Evolutionary conservation across 2,329 filamentous ascomycete species (phyloP), one percentile per base, ranked within the genome.

Genomic region (Metarhizium rileyi): DNA sequence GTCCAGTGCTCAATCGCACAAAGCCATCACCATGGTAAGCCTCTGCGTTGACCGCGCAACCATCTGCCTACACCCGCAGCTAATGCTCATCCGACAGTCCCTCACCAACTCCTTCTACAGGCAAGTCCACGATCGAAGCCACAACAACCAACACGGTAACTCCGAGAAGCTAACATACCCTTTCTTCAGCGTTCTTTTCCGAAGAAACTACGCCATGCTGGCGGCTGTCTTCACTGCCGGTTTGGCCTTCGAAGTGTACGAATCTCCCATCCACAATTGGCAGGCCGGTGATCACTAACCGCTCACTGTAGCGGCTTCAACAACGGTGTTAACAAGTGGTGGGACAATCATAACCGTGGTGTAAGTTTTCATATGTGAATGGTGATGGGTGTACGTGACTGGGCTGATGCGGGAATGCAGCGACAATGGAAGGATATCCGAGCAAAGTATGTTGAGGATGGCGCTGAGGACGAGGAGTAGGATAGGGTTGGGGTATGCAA

Each of bases 401-500:
- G 36, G 45, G 46, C 46, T 57, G 56, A 65, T 68, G 59, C 67
- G 56, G 9, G 22, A 38, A 47, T 46, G 27, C 57, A 97, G 91
- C 89, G 91, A 65, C 91, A 96, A 94, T 97, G 93, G 93, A 96
- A 96, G 81, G 93, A 98, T 70, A 96, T 98, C 76, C 91, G 94
- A 75, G 75, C 84, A 70, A 84, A 80, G 72, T 98, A 95, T 71
- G 70, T 95, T 63, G 73, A 87, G 72, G 76, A 77, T 52, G 80
- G 75, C 50, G 83, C 86, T 56, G 83, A 83, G 57, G 80, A 84
- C 56, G 83, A 84, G 64, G 69, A 72, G 59, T 63, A 60, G 52
- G 58, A 10, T 33, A 33, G 5, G 56, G 44, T 23, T 22, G 27
- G 23, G 23, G 35, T 20, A 12, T 36, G 22, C 10, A 47, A 26